Percentiles rank a stretch among this genome's conserved stretches.
Evolutionary conservation across 2,329 filamentous ascomycete species (phyloP).

Genomic region (Venturia pyrina): DNA sequence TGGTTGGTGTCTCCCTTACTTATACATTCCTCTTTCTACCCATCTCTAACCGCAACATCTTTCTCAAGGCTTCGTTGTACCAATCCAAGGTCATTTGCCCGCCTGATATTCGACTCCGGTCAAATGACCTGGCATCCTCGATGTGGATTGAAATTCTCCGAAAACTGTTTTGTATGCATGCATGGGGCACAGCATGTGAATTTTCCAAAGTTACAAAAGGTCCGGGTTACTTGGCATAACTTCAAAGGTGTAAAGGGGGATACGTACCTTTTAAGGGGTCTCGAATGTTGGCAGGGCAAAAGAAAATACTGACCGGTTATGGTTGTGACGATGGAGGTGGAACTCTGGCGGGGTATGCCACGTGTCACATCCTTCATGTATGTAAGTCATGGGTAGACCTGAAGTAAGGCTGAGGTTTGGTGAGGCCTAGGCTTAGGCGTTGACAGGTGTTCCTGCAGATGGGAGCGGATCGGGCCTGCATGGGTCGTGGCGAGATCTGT

Average conservation of each 20-base stretch:
- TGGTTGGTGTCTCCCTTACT: not conserved
- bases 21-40: not conserved
- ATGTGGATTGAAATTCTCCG: not conserved
- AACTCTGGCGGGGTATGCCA: not conserved
- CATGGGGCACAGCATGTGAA: not conserved
- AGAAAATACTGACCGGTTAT: not conserved
- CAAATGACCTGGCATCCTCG: not conserved
- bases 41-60: not conserved
- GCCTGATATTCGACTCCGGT: not conserved
- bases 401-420: not conserved
- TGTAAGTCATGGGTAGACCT: not conserved
- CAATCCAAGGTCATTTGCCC: not conserved
- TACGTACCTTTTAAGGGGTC: conserved; percentile 1
- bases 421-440: not conserved
- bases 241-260: not conserved
- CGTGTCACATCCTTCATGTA: not conserved
- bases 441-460: not conserved
- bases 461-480: not conserved
- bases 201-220: not conserved
- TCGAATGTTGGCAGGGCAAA: not conserved
- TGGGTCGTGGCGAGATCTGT: not conserved
- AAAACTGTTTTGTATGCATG: not conserved
- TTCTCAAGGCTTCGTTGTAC: not conserved
- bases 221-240: not conserved
- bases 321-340: not conserved